Conservation (phyloP, 192 early-diverging fungal species). For the Coemansia sp. region DNA sequence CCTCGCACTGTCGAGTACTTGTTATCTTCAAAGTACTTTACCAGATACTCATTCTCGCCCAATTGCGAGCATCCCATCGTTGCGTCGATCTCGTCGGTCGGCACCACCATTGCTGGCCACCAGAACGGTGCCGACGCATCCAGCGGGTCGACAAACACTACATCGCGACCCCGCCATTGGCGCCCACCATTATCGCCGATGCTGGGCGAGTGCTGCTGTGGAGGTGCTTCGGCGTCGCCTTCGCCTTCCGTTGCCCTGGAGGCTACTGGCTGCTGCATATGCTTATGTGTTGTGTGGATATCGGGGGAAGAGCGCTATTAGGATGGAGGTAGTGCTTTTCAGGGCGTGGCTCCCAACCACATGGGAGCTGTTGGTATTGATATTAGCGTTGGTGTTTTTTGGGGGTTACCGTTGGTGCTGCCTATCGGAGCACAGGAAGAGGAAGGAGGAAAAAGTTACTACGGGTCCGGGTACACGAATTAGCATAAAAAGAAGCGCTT, state of each 20-base stretch:
- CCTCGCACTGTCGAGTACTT: slow-evolving; percentile 53
- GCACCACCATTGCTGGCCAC: slow-evolving; percentile 68
- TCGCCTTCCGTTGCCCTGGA: background rate
- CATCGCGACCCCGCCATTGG: slow-evolving; percentile 49
- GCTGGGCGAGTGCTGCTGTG: background rate
- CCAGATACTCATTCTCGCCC: slow-evolving; percentile 41
- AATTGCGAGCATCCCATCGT: slow-evolving; percentile 49
- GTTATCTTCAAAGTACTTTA: slow-evolving; percentile 59
- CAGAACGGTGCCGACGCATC: slow-evolving; percentile 59
- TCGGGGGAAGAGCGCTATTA: too few relatives aligned
- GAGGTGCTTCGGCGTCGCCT: background rate
- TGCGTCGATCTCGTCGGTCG: slow-evolving; percentile 53
- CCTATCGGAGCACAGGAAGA: too few relatives aligned
- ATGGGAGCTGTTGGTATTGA: too few relatives aligned
- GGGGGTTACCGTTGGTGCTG: too few relatives aligned
- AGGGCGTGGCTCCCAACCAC: too few relatives aligned
- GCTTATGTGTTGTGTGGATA: too few relatives aligned
- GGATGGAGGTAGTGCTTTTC: too few relatives aligned
- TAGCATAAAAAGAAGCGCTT: too few relatives aligned
- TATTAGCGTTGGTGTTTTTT: too few relatives aligned
- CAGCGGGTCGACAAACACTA: slow-evolving; percentile 69
- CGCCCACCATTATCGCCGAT: background rate
- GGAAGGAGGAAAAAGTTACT: too few relatives aligned
- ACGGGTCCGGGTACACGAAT: too few relatives aligned
- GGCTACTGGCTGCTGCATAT: too few relatives aligned